Conservation (phyloP, 2,329 filamentous ascomycete genomes). For the Hypoxylon sp. region DNA sequence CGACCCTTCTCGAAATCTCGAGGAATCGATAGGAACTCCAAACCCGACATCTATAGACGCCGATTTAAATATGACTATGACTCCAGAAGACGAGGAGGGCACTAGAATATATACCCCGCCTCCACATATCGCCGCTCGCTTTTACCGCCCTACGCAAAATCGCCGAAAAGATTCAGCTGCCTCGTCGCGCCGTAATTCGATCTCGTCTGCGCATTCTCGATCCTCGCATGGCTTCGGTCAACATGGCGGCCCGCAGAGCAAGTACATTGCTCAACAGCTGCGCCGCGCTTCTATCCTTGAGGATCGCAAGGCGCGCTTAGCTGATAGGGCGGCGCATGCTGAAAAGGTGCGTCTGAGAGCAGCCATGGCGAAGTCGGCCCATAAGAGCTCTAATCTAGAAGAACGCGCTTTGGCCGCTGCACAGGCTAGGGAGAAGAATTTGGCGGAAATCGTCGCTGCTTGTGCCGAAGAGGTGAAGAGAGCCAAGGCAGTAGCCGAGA, state of each 20-base stretch:
- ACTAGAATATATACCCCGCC: slow-evolving; percentile 71
- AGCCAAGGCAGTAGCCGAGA: slow-evolving; percentile 85
- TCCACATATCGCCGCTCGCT: slow-evolving; percentile 81
- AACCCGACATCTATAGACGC: slow-evolving; percentile 48
- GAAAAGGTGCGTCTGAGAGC: slow-evolving; percentile 85
- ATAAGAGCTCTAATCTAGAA: slow-evolving; percentile 75
- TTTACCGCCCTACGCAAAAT: slow-evolving; percentile 75
- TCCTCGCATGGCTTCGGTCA: slow-evolving; percentile 71
- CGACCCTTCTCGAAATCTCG: slow-evolving; percentile 57
- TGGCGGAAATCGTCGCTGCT: slow-evolving; percentile 83
- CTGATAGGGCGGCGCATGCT: slow-evolving; percentile 83
- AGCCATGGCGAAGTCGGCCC: slow-evolving; percentile 77
- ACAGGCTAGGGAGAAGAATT: slow-evolving; percentile 81
- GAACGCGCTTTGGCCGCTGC: slow-evolving; percentile 82
- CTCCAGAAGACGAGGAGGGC: slow-evolving; percentile 54
- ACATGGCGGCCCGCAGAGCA: slow-evolving; percentile 74
- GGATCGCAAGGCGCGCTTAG: slow-evolving; percentile 81
- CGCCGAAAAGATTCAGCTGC: slow-evolving; percentile 81
- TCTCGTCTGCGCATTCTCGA: slow-evolving; percentile 80
- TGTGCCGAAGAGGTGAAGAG: slow-evolving; percentile 87
- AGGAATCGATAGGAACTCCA: slow-evolving; percentile 52
- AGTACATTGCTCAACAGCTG: slow-evolving; percentile 81
- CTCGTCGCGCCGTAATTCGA: slow-evolving; percentile 82
- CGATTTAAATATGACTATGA: slow-evolving; percentile 50
- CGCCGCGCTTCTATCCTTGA: slow-evolving; percentile 85